Evolutionary conservation across 495 filamentous ascomycete species (phyloP).

Genomic region (Cryomyces antarcticus): DNA sequence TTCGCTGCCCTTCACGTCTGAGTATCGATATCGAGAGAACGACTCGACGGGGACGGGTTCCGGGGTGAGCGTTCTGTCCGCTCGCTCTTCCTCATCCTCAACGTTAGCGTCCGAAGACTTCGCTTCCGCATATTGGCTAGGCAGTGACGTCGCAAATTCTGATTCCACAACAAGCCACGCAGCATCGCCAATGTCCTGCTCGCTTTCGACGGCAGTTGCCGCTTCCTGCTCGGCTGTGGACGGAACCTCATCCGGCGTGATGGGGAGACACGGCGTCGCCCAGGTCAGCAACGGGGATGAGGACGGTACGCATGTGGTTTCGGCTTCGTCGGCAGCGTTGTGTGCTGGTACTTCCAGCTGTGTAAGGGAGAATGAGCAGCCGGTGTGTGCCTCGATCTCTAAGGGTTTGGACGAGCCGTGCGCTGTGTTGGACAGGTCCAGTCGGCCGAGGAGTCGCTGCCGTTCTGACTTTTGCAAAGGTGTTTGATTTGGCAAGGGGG

Average conservation of each 20-base stretch:
- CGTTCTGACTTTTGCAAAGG: not conserved
- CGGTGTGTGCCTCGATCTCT: no score
- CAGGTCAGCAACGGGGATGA: not conserved
- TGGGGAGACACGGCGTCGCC: not conserved
- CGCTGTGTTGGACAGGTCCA: not conserved
- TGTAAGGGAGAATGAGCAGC: no score
- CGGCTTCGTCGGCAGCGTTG: no score
- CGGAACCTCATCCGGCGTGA: not conserved
- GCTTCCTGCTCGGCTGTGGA: not conserved
- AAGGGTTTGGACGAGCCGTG: not conserved
- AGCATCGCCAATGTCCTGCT: not conserved
- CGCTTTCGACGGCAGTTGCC: not conserved
- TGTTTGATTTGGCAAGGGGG: not conserved
- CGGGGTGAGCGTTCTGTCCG: not conserved
- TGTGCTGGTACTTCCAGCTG: no score
- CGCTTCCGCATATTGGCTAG: not conserved
- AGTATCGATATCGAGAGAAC: not conserved
- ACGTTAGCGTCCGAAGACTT: not conserved
- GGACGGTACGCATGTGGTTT: not conserved
- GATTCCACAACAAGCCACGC: no score
- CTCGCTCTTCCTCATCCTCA: not conserved
- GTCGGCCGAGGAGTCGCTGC: not conserved
- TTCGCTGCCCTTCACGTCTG: slow-evolving; percentile 41
- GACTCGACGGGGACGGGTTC: not conserved
- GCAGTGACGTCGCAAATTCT: no score